Conservation (phyloP, 352 stramenopile species). For the Phytophthora multivora region DNA sequence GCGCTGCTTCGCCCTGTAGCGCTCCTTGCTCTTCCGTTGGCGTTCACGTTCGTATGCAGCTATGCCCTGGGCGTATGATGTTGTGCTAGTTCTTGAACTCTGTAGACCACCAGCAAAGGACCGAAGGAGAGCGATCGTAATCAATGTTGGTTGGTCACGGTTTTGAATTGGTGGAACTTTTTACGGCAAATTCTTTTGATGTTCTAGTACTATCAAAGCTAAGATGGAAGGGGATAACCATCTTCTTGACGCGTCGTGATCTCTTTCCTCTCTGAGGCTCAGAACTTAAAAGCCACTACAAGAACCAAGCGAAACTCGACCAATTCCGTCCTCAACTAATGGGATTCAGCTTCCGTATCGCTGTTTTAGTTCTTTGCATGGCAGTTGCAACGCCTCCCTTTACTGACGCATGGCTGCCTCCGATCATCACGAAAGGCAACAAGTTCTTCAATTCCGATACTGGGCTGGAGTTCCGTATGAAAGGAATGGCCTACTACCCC, state of each 20-base stretch:
- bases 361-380: slow-evolving; percentile 9
- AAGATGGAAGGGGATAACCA: too few species aligned
- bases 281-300: too few species aligned
- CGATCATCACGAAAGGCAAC: slow-evolving; percentile 69
- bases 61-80: not conserved
- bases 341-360: slow-evolving; percentile 12
- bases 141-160: too few species aligned
- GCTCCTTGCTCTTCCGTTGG: not conserved
- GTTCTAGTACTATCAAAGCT: too few species aligned
- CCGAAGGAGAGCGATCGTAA: too few species aligned
- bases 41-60: not conserved
- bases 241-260: too few species aligned
- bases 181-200: too few species aligned
- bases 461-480: slow-evolving; percentile 67
- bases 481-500: slow-evolving; percentile 75
- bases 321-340: slow-evolving; percentile 4
- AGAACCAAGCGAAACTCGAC: too few species aligned
- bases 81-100: too few species aligned
- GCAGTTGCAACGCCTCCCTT: not conserved
- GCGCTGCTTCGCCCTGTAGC: not conserved
- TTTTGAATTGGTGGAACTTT: too few species aligned
- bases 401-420: slow-evolving; percentile 44
- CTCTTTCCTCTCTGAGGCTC: too few species aligned
- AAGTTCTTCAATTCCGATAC: slow-evolving; percentile 84
- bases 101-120: too few species aligned